Evolutionary conservation across 352 stramenopile genomes (phyloP), one percentile per base, ranked within the genome.

Genomic region (Globisporangium emineosum): DNA sequence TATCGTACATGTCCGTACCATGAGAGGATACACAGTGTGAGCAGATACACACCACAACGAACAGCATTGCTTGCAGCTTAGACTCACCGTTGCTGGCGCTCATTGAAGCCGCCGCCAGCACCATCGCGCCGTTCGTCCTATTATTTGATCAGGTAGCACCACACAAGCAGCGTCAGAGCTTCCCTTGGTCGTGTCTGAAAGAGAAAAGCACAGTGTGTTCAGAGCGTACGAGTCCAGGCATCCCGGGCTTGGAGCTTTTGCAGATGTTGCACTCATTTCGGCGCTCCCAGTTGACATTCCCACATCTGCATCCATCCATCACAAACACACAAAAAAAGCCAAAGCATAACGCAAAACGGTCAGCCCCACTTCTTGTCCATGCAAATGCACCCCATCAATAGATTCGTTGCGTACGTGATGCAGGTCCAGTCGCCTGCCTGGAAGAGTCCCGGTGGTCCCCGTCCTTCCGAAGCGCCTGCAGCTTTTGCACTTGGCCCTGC

Each of bases 261-360:
- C 87, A 95, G 62, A 95, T 94, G 57, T 95, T 95, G 72, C 87
- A 95, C 74, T 94, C 87, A 29, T 72, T 76, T 0, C 87, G 80
- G 51, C 87, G 83, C 65, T 95, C 85, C 87, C 87, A 95, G 65
- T 95, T 95, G 37, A 94, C 75, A 47, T 95, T 95, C 27, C 87
- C 87, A 60, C 87, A 95, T 42, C 86, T 94, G 45, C 33, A 58
- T n/a, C 27, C 32, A 23, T 6, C 35, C n/a, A n/a, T n/a, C n/a
- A n/a, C n/a, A n/a, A 32, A 32, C 17, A 55, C 21, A 29, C 45
- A 30, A 21, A 27, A 49, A 13, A 21, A 35, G 7, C 13, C 27
- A 13, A 49, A 17, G 7, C 3, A 53, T 21, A 56, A 7, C 6
- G 21, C 27, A 12, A 32, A 13, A 53, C 8, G 17, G 47, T 53